Evolutionary conservation across 192 early-diverging fungal genomes (phyloP).

Genomic region (Gorgonomyces haynaldii): DNA sequence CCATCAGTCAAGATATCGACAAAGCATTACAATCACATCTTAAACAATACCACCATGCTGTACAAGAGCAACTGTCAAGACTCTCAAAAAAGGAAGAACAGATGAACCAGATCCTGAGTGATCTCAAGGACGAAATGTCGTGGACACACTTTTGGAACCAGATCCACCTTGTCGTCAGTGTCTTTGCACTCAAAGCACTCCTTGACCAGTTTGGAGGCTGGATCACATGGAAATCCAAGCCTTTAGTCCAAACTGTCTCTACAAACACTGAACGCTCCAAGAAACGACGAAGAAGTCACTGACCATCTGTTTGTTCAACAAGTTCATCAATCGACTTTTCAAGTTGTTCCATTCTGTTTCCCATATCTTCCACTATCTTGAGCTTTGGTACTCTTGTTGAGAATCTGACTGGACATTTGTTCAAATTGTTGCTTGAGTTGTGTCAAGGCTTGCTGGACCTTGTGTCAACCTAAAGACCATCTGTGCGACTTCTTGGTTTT

Average conservation of each 20-base stretch:
- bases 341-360: constrained; percentile 14
- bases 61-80: too few relatives aligned
- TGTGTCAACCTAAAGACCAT: not conserved
- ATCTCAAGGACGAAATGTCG: not conserved
- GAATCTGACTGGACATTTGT: constrained; percentile 15
- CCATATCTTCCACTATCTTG: constrained; percentile 24
- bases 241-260: not conserved
- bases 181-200: not conserved
- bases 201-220: not conserved
- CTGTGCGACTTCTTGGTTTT: not conserved
- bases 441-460: constrained; percentile 1
- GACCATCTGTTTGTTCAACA: constrained; percentile 4
- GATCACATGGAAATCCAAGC: not conserved
- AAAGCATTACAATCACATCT: too few relatives aligned
- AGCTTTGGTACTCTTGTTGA: constrained; percentile 16
- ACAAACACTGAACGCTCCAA: not conserved
- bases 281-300: not conserved
- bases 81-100: too few relatives aligned
- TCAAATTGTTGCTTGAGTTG: constrained; percentile 18
- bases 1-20: not conserved
- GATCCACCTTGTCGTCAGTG: not conserved
- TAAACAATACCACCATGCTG: too few relatives aligned
- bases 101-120: too few relatives aligned
- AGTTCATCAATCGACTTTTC: constrained; percentile 19
- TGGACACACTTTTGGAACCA: constrained; percentile 9